Conservation (phyloP, 768 basidiomycete genomes). For the Pleurotus tuoliensis region DNA sequence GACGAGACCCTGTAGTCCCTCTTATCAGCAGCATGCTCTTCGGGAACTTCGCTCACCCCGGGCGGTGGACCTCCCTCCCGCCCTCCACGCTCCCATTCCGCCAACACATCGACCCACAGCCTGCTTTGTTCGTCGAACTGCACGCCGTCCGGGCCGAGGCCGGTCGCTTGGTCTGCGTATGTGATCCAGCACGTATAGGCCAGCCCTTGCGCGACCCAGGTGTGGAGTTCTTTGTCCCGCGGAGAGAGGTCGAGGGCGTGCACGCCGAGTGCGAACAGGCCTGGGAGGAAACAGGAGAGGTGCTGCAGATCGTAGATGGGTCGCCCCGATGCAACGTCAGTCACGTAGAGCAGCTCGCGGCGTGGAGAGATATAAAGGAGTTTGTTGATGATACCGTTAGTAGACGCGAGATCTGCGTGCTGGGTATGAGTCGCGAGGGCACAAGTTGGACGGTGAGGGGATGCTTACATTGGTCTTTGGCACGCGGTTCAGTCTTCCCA, state of each 20-base stretch:
- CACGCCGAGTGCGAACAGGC: constrained; percentile 68
- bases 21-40: no score
- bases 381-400: constrained; percentile 56
- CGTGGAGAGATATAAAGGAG: constrained; percentile 63
- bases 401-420: constrained; percentile 51
- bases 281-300: constrained; percentile 75
- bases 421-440: no score
- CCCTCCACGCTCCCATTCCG: constrained; percentile 44
- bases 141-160: constrained; percentile 65
- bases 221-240: constrained; percentile 40
- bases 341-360: constrained; percentile 65
- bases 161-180: constrained; percentile 68
- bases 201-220: constrained; percentile 75
- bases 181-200: constrained; percentile 67
- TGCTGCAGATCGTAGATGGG: constrained; percentile 62
- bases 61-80: constrained; percentile 41
- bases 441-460: neutral
- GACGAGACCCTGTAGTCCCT: constrained; percentile 54
- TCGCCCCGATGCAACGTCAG: constrained; percentile 33
- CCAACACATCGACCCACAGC: constrained; percentile 48
- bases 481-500: constrained; percentile 48
- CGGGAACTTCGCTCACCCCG: constrained; percentile 37
- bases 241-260: constrained; percentile 49
- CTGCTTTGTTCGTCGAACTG: constrained; percentile 26
- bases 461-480: constrained; percentile 46